Evolutionary conservation across 345 rosid genomes (phyloP).

Genomic region (Citrus inodora): DNA sequence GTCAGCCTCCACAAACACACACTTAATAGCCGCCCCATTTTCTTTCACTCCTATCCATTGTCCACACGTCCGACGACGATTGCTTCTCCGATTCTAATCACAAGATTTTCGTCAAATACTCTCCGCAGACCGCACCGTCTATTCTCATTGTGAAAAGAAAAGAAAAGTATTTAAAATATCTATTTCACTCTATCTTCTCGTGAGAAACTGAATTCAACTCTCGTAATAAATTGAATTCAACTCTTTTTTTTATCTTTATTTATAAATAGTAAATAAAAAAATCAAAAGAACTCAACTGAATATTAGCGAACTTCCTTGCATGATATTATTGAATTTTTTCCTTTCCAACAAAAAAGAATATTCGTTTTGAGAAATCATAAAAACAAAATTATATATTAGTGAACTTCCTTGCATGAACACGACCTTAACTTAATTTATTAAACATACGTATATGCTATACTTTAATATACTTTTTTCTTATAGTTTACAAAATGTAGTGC

Average conservation of each 20-base stretch:
- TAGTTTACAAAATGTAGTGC: no score
- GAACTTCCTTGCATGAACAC: no score
- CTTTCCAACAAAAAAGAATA: no score
- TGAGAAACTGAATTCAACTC: not conserved
- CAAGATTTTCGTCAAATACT: not conserved
- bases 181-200: not conserved
- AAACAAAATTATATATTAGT: rapidly evolving
- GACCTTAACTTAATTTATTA: no score
- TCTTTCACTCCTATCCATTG: not conserved
- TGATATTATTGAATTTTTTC: no score
- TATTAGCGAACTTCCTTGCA: no score
- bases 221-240: not conserved
- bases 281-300: not conserved
- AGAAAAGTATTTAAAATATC: not conserved
- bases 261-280: no score
- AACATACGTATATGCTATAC: no score
- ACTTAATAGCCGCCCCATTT: no score
- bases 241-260: not conserved
- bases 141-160: not conserved
- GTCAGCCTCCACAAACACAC: no score
- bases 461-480: no score
- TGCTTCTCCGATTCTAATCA: not conserved
- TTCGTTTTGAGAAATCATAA: no score
- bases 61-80: not conserved
- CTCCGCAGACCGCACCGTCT: not conserved